Percentiles rank a stretch among this genome's conserved stretches.
Evolutionary conservation across 2,329 filamentous ascomycete genomes (phyloP).

Genomic region (Talaromyces funiculosus): DNA sequence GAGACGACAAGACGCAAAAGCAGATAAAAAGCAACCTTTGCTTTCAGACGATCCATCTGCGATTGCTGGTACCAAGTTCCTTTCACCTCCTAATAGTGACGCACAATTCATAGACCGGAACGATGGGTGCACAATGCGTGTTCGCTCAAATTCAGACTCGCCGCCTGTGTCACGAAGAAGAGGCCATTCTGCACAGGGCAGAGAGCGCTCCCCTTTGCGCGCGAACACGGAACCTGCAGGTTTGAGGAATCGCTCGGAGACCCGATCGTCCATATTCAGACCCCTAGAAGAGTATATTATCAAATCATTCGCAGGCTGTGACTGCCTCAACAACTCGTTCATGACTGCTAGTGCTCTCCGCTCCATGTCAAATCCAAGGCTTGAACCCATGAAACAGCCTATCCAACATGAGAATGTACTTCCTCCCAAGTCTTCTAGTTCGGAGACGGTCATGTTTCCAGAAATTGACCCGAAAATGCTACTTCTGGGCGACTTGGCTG

Average conservation of each 20-base stretch:
- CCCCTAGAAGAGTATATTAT: conserved; percentile 72
- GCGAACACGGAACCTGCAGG: conserved; percentile 10
- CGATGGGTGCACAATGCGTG: conserved; percentile 18
- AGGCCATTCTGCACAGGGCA: conserved; percentile 18
- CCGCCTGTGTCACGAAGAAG: conserved; percentile 19
- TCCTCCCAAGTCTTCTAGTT: neutral
- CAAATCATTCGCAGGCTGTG: conserved; percentile 61
- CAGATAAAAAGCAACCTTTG: neutral
- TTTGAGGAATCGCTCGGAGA: conserved; percentile 33
- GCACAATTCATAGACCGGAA: conserved; percentile 16
- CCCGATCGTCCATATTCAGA: conserved; percentile 58
- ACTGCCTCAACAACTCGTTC: conserved; percentile 74
- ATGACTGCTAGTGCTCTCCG: conserved; percentile 45
- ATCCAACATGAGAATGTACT: neutral
- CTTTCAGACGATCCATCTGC: neutral
- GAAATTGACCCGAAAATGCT: conserved; percentile 71
- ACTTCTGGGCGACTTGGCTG: conserved; percentile 67
- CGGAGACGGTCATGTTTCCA: conserved; percentile 1
- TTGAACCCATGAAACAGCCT: neutral
- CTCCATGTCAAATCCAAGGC: conserved; percentile 19
- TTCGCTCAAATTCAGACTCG: conserved; percentile 27
- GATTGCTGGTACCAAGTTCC: neutral
- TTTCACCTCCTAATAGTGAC: conserved; percentile 2
- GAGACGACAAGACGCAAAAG: neutral
- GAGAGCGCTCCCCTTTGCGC: conserved; percentile 18